Base-by-base conservation (phyloP, 768 basidiomycete species). In the Boletus rubescentipes region DNA sequence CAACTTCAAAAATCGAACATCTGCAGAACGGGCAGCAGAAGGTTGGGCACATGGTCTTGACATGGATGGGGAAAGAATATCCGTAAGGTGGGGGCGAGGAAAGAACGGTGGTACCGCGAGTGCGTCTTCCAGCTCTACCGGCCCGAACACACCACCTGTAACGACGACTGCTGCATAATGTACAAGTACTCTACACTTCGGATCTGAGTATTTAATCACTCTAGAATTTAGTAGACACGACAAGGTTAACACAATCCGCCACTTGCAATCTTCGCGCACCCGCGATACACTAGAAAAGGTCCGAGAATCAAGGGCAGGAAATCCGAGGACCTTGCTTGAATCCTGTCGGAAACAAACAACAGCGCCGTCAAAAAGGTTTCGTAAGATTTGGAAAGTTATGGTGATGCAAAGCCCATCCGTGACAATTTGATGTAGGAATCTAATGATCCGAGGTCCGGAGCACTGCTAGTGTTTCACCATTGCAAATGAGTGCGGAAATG, bases 31-130 rank as follows among this genome's bases (percentile, higher is more conserved):
- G 15, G 93, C 91, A 0, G 95, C 95, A 0, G 83, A 90, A 58
- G 86, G 89, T 10, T 93, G 95, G 84, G 84, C 92, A n/a, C 85
- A 86, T 57, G 94, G 95, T 2, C 75, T 98, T 10, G 95, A 96
- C 60, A 77, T 98, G 23, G 87, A 92, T 29, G 88, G 84, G 1
- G 85, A 87, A 66, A 77, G 75, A 32, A 80, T 89, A 10, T 75
- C 79, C 41, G 81, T 96, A 26, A 91, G 87, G 60, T 99, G 96
- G 96, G 96, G 96, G 4, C 79, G 94, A 54, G 86, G 91, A 64
- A 82, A 72, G 75, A 73, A 72, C 68, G 55, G 68, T 21, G 65
- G 67, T 8, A 59, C 64, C 9, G 55, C 66, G 3, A 81, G 80
- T 47, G 60, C 66, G 31, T 54, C 74, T 18, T 45, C 47, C n/a